A percentile compares a stretch with the other conserved stretches of the same genome.
Evolutionary conservation across 768 basidiomycete genomes (phyloP).

Genomic region (Galerina marginata): DNA sequence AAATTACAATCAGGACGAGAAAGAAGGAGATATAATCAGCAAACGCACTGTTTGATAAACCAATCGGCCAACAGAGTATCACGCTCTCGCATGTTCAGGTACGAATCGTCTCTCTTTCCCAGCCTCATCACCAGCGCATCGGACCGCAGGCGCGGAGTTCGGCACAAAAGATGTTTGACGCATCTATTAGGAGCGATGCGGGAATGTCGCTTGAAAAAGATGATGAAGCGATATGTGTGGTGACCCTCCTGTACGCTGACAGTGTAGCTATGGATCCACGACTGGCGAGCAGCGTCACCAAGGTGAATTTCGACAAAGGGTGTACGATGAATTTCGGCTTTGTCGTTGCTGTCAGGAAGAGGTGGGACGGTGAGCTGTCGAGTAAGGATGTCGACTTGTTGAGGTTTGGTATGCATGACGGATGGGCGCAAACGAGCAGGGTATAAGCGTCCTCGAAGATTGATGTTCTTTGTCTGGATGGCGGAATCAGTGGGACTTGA

Average conservation of each 20-base stretch:
- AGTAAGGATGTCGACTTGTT: no score
- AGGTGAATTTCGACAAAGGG: neutral
- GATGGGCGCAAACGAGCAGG: no score
- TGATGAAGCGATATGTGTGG: neutral
- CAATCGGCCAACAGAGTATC: neutral
- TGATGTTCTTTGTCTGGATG: no score
- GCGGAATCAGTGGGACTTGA: no score
- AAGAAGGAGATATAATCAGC: neutral
- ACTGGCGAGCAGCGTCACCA: neutral
- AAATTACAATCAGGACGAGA: neutral
- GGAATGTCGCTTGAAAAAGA: neutral
- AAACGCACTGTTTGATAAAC: neutral
- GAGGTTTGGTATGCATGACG: no score
- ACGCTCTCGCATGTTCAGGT: neutral
- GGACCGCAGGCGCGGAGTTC: neutral
- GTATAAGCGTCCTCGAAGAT: no score
- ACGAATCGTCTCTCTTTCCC: neutral
- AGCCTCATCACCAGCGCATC: neutral
- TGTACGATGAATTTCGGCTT: no score
- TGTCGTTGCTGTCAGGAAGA: no score
- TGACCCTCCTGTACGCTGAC: neutral
- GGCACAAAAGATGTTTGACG: neutral
- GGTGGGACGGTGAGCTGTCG: no score
- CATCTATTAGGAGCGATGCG: neutral
- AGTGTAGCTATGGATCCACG: neutral